Base-by-base conservation (phyloP, 176 grass and related monocot species). In the Rhynchospora breviuscula region DNA sequence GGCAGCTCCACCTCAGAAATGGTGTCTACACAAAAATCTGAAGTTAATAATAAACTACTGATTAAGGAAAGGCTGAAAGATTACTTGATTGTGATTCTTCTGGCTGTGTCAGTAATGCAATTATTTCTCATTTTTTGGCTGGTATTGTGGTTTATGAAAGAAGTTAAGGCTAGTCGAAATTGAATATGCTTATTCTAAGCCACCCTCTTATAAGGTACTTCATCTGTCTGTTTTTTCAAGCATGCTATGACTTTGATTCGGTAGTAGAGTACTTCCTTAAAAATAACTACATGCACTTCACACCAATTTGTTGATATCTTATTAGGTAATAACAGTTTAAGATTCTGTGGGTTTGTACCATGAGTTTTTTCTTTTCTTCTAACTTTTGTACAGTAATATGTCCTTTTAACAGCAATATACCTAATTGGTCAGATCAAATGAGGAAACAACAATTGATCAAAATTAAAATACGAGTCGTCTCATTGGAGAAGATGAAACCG, bases 41-140 rank as follows among this genome's bases (percentile, higher is more conserved):
- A 52, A 62, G 58, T 80, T 62, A n/a, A 80, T 80, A 40, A 62
- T 59, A 80, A 80, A 7, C 63, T 74, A 2, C 45, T 23, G 45
- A 26, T 81, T 13, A 81, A 79, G 53, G 31, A 49, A 73, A 79
- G 61, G 33, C 73, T 79, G 58, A 85, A 79, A 63, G 69, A 85
- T 52, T 51, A 78, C n/a, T 18, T 85, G 23, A 74, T 85, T 48
- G 15, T 40, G 80, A 51, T 86, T 74, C 60, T 94, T 86, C 85
- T 91, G 35, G 12, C 89, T 56, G 44, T 94, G 76, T 84, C 87
- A 19, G 57, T 88, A 49, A 84, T 35, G 66, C 89, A 89, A 79
- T 78, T 94, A 4, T 45, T 91, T 44, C 78, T 94, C 46, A 94
- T 90, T 49, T 17, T 91, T 66, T 85, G 88, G 87, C 10, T 94